Base-by-base conservation (phyloP, 2,329 filamentous ascomycete species). In the Neonectria magnoliae region DNA sequence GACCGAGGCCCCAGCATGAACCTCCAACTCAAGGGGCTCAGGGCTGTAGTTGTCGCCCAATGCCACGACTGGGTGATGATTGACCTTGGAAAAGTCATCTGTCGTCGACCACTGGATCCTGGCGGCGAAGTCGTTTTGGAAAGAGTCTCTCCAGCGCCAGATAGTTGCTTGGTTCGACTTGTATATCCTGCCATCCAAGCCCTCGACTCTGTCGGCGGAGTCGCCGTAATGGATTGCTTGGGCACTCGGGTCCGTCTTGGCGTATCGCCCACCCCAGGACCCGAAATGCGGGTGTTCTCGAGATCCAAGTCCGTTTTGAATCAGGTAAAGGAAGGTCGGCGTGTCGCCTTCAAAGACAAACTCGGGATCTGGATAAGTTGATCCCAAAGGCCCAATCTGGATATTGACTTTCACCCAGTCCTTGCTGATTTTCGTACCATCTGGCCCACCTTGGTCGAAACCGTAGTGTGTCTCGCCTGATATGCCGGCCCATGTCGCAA, bases 401-500 rank as follows among this genome's bases (percentile, higher is more conserved):
- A 88, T 84, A 67, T 87, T 80, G 36, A 83, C 75, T 31, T 80
- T 79, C 50, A 87, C 74, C 85, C 85, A 88, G 6, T 80, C 77
- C 50, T 82, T 81, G 6, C 80, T 81, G 41, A 87, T 77, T 33
- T 81, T 81, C 5, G 77, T 75, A 31, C 75, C 75, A 58, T 88
- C 83, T 0, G 84, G 82, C n/a, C 65, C 65, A 1, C 62, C 65
- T 22, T 62, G 44, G 27, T 67, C 65, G 22, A 68, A 62, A 33
- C 31, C 45, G 50, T 65, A 62, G 27, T 62, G 62, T 9, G 60
- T 52, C 36, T 80, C 73, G 60, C 84, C 81, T 20, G 72, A 84
- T 33, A 89, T 89, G 1, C 86, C 86, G 1, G 77, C 80, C 86
- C 87, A 88, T 0, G 85, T 76, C 0, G 86, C 86, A 33, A 81